These are phyloP conservation scores for Aphanomyces invadans DNA, from an alignment of 352 stramenopile species.

Conservation along the genomic window DNA sequence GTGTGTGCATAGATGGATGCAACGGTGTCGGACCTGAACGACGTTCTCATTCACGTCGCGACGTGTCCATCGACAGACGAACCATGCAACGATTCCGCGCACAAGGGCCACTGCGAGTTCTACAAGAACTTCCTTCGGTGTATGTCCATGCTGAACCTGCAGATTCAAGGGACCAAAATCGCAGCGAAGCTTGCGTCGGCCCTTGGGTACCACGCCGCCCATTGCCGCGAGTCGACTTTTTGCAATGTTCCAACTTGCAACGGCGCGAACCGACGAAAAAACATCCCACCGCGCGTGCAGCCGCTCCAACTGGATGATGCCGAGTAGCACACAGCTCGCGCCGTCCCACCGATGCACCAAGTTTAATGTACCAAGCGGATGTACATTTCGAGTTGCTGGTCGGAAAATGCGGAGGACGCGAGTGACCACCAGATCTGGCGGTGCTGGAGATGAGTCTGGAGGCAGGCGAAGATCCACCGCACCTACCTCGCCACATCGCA, in stretches of 20 bases:
- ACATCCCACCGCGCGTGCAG: not conserved
- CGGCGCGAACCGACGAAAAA: slow-evolving; percentile 1
- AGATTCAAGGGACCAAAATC: not conserved
- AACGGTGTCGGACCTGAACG: not conserved
- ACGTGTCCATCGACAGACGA: not conserved
- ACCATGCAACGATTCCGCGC: not conserved
- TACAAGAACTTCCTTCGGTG: slow-evolving; percentile 2
- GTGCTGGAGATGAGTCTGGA: too few relatives aligned
- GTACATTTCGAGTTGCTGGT: not conserved
- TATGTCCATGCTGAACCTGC: not conserved
- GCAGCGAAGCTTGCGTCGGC: not conserved
- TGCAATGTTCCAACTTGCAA: slow-evolving; percentile 20
- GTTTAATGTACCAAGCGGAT: too few relatives aligned
- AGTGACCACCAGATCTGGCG: too few relatives aligned
- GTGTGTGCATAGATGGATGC: slow-evolving; percentile 6
- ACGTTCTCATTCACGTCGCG: not conserved
- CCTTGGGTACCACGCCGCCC: slow-evolving; percentile 4
- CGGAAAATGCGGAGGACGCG: too few relatives aligned
- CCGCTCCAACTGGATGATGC: not conserved
- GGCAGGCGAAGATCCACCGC: too few relatives aligned
- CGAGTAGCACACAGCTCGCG: not conserved
- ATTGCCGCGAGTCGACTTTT: not conserved
- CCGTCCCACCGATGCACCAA: too few relatives aligned
- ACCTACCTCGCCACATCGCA: too few relatives aligned
- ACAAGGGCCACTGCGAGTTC: slow-evolving; percentile 17